phyloP scores from a whole-genome alignment of 2,329 filamentous ascomycete genomes.

The Exophiala sp. region DNA sequence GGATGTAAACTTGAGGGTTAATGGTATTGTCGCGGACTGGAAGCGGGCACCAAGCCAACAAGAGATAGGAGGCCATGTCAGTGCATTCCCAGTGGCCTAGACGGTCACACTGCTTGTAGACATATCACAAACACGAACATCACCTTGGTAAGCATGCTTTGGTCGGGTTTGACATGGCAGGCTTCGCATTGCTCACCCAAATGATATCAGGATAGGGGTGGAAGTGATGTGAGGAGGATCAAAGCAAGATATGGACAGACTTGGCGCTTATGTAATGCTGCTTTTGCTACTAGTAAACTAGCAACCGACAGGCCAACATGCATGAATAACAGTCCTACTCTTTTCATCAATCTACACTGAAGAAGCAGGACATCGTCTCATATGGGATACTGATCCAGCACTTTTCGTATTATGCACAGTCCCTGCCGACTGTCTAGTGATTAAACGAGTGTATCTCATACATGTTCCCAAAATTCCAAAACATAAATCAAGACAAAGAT shows the following conservation, averaged over 20 bases:
- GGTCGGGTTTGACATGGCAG: neutral
- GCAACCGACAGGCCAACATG: neutral
- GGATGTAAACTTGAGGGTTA: too few relatives aligned
- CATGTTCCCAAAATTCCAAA: constrained; percentile 3
- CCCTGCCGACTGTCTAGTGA: constrained; percentile 5
- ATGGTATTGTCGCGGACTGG: too few relatives aligned
- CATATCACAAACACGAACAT: neutral
- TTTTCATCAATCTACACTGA: too few relatives aligned
- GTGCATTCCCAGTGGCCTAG: too few relatives aligned
- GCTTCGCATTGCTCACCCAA: neutral
- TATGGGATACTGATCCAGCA: neutral
- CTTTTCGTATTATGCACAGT: constrained; percentile 13
- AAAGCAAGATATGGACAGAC: neutral
- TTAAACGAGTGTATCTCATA: constrained; percentile 26
- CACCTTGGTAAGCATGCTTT: too few relatives aligned
- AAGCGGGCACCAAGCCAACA: too few relatives aligned
- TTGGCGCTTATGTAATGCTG: constrained; percentile 9
- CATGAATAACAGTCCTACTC: neutral
- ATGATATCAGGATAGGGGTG: neutral
- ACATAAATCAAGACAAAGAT: constrained; percentile 7
- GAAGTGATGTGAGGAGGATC: neutral
- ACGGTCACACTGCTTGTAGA: neutral
- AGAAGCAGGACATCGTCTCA: too few relatives aligned
- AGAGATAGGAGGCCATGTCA: too few relatives aligned
- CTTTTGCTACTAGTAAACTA: neutral